phyloP scores from a whole-genome alignment of 352 stramenopile genomes.

The Saprolegnia diclina region DNA sequence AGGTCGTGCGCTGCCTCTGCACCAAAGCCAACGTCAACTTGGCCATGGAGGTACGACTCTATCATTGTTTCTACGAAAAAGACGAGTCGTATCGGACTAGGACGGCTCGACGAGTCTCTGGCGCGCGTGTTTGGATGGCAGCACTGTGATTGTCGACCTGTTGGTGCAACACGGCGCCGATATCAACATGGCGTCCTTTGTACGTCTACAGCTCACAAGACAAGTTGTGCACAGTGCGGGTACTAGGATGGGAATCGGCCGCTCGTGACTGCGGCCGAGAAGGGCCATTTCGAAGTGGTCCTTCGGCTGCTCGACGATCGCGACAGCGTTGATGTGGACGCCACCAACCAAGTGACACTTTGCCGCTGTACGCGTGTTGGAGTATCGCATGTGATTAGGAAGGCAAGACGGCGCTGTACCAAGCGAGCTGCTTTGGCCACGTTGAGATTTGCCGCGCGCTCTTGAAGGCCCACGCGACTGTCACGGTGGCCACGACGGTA shows the following conservation, averaged over 20 bases:
- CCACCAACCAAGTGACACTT: not conserved
- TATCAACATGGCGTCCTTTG: conserved; percentile 10
- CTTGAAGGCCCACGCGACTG: not conserved
- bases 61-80: not conserved
- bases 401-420: conserved; percentile 7
- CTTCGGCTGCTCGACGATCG: not conserved
- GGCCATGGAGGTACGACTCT: conserved; percentile 7
- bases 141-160: not conserved
- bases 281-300: not conserved
- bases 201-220: not conserved
- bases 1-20: not conserved
- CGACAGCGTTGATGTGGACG: not conserved
- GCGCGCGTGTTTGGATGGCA: conserved; percentile 4
- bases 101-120: conserved; percentile 8
- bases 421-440: conserved; percentile 4
- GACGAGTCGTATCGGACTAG: not conserved
- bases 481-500: not conserved
- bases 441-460: not conserved
- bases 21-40: conserved; percentile 2
- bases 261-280: conserved; percentile 1
- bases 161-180: not conserved
- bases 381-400: not conserved
- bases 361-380: not conserved
- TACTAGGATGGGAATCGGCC: conserved; percentile 5
- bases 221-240: not conserved